phyloP scores from a whole-genome alignment of 2,329 filamentous ascomycete genomes.

The Trichoderma cornu-damae region DNA sequence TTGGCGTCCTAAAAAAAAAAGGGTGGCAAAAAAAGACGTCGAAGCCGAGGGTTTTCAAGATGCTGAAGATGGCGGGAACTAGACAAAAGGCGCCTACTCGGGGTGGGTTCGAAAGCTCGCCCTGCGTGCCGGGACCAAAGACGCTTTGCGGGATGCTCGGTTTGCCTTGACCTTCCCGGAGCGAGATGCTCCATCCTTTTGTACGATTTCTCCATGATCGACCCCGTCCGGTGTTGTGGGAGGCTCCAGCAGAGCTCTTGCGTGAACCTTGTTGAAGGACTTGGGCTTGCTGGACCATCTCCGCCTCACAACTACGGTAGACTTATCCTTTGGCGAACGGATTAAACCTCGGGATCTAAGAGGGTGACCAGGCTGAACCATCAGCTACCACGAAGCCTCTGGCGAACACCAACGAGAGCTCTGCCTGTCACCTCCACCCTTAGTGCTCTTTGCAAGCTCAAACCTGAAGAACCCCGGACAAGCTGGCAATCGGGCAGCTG shows the following conservation, averaged over 20 bases:
- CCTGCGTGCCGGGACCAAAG: not conserved
- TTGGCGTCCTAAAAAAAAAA: not conserved
- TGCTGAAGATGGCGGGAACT: not conserved
- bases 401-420: constrained; percentile 21
- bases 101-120: constrained; percentile 1
- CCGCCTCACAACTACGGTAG: constrained; percentile 19
- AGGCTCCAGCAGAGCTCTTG: constrained; percentile 14
- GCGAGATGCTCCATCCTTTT: constrained; percentile 20
- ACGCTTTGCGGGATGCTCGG: constrained; percentile 1
- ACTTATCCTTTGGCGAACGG: constrained; percentile 2
- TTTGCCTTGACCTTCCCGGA: not conserved
- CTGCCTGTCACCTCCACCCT: constrained; percentile 16
- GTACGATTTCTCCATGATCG: constrained; percentile 18
- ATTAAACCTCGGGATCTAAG: constrained; percentile 18
- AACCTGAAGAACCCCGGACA: constrained; percentile 22
- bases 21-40: not conserved
- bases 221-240: constrained; percentile 16
- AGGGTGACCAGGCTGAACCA: constrained; percentile 20
- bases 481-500: constrained; percentile 18
- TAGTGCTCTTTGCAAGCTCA: constrained; percentile 23
- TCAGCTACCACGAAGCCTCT: constrained; percentile 23
- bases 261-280: constrained; percentile 11
- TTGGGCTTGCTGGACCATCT: constrained; percentile 11
- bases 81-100: not conserved
- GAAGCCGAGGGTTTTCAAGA: not conserved